Conservation (phyloP, 371 early-diverging fungal genomes). For the Amoeboaphelidium occidentale region DNA sequence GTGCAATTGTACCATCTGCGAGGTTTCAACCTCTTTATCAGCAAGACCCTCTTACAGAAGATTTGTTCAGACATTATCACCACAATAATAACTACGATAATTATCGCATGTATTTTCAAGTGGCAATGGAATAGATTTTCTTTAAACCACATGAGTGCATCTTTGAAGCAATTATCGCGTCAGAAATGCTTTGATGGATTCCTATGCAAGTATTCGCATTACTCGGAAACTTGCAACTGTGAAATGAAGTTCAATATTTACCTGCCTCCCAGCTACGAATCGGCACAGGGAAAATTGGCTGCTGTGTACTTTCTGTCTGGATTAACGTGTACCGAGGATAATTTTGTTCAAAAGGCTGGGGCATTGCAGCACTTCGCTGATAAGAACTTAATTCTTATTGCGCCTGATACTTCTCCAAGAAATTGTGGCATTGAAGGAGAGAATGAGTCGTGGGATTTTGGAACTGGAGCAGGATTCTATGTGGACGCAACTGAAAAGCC, state of each 20-base stretch:
- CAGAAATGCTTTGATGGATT: conserved; percentile 31
- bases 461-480: conserved; percentile 58
- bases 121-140: no score
- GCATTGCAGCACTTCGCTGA: conserved; percentile 36
- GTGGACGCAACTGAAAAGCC: conserved; percentile 29
- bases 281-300: conserved; percentile 6
- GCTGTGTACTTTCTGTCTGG: conserved; percentile 41
- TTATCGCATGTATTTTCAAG: no score
- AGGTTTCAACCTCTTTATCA: no score
- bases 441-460: conserved; percentile 30
- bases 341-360: conserved; percentile 53
- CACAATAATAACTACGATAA: no score
- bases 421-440: conserved; percentile 20
- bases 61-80: no score
- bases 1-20: no score
- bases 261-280: conserved; percentile 23
- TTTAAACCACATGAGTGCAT: no score
- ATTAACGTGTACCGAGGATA: conserved; percentile 54
- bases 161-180: no score
- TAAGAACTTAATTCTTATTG: no score
- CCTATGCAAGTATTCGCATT: conserved; percentile 41
- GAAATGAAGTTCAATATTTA: conserved; percentile 54
- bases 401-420: conserved; percentile 73
- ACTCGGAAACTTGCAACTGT: conserved; percentile 28
- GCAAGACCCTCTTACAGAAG: no score